phyloP scores from a whole-genome alignment of 768 basidiomycete genomes.

The Trametes maxima region DNA sequence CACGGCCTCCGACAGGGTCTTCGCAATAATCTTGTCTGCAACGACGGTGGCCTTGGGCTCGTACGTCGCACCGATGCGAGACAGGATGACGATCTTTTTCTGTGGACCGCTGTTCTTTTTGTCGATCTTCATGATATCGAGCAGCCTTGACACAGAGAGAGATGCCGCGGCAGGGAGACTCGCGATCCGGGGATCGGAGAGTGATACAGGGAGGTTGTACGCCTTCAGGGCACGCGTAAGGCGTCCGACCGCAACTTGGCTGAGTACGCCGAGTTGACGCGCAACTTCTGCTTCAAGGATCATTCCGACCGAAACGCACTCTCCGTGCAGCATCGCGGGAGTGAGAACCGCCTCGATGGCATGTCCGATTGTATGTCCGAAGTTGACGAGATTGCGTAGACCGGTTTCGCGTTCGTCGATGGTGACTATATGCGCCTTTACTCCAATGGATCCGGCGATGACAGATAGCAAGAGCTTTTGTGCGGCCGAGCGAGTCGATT shows the following conservation, averaged over 20 bases:
- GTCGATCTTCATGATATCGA: constrained; percentile 87
- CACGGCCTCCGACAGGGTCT: constrained; percentile 79
- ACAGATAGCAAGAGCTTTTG: constrained; percentile 87
- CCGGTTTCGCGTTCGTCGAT: constrained; percentile 96
- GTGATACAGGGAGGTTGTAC: constrained; percentile 86
- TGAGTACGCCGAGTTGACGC: constrained; percentile 81
- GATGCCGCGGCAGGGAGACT: constrained; percentile 68
- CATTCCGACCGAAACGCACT: constrained; percentile 95
- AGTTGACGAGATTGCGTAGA: constrained; percentile 97
- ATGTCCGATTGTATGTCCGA: constrained; percentile 98
- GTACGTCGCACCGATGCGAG: constrained; percentile 87
- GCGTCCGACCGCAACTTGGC: constrained; percentile 91
- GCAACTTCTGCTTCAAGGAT: constrained; percentile 95
- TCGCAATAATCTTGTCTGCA: constrained; percentile 76
- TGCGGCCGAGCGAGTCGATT: constrained; percentile 66
- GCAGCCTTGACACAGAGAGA: constrained; percentile 77
- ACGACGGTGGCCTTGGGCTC: constrained; percentile 92
- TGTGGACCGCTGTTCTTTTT: constrained; percentile 94
- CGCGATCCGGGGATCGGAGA: constrained; percentile 78
- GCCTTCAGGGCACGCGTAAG: constrained; percentile 85
- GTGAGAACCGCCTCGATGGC: constrained; percentile 97
- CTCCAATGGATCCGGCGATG: constrained; percentile 90
- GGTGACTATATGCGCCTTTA: constrained; percentile 97
- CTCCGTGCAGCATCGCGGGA: constrained; percentile 92
- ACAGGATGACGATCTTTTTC: constrained; percentile 94